Evolutionary conservation across 805 yeast genomes (phyloP).

Genomic region (Ogataea sp.): DNA sequence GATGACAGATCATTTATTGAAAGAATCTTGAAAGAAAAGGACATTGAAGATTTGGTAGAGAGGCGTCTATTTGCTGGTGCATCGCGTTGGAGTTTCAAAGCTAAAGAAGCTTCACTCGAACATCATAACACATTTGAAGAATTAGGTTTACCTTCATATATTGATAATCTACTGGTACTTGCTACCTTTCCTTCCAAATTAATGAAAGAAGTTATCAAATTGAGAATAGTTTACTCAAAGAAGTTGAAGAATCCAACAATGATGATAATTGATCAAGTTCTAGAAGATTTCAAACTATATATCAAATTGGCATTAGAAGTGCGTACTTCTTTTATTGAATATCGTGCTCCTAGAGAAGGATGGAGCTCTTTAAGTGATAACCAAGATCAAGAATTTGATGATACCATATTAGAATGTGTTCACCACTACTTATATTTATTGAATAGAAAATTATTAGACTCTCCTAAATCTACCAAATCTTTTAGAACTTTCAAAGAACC

Average conservation of each 20-base stretch:
- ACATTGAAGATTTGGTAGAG: constrained; percentile 61
- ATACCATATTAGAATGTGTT: constrained; percentile 64
- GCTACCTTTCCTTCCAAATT: constrained; percentile 72
- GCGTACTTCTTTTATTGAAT: constrained; percentile 56
- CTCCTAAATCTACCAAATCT: constrained; percentile 51
- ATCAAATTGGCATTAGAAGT: constrained; percentile 68
- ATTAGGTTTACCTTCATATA: constrained; percentile 66
- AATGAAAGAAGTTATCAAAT: constrained; percentile 68
- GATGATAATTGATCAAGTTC: constrained; percentile 93
- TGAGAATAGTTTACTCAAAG: constrained; percentile 70
- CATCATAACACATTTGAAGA: constrained; percentile 55
- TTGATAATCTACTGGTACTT: constrained; percentile 55
- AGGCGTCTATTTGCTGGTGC: constrained; percentile 59
- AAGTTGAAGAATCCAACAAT: constrained; percentile 78
- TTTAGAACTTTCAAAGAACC: constrained; percentile 87
- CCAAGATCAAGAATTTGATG: constrained; percentile 55
- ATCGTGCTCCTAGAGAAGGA: constrained; percentile 49
- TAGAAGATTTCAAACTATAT: constrained; percentile 75
- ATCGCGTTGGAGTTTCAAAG: constrained; percentile 76
- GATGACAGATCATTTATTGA: constrained; percentile 76
- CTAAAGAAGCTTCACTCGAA: constrained; percentile 61
- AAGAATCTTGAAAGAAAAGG: constrained; percentile 71
- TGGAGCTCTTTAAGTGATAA: constrained; percentile 62
- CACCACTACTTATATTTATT: constrained; percentile 62
- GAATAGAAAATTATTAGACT: constrained; percentile 70